phyloP scores from a whole-genome alignment of 2,329 filamentous ascomycete genomes.

The Diaporthe citrichinensis region DNA sequence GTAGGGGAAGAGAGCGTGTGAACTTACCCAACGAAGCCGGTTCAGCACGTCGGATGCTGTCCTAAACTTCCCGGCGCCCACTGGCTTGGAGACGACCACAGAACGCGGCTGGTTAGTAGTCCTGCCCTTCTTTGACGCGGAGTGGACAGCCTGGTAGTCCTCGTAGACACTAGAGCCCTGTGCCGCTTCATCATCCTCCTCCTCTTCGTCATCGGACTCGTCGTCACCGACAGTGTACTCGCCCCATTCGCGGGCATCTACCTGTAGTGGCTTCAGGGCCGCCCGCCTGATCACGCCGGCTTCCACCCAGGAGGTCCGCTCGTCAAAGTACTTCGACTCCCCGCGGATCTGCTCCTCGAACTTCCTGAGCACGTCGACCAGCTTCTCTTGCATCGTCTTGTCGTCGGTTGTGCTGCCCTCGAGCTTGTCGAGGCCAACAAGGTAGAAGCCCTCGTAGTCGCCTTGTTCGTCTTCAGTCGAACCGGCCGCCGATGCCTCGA shows the following conservation, averaged over 20 bases:
- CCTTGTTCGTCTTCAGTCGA: slow-evolving; percentile 49
- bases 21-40: slow-evolving; percentile 71
- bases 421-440: slow-evolving; percentile 67
- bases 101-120: slow-evolving; percentile 41
- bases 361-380: slow-evolving; percentile 60
- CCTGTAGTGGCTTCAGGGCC: slow-evolving; percentile 58
- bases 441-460: slow-evolving; percentile 73
- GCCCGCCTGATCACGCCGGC: slow-evolving; percentile 54
- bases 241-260: slow-evolving; percentile 66
- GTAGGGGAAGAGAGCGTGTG: neutral
- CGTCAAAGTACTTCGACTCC: slow-evolving; percentile 64
- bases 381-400: slow-evolving; percentile 56
- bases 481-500: slow-evolving; percentile 50
- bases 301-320: slow-evolving; percentile 63
- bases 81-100: slow-evolving; percentile 45
- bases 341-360: slow-evolving; percentile 64
- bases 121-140: slow-evolving; percentile 42
- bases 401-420: slow-evolving; percentile 52
- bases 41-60: slow-evolving; percentile 71
- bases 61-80: slow-evolving; percentile 63
- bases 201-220: slow-evolving; percentile 58
- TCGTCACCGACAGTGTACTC: slow-evolving; percentile 58
- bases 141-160: slow-evolving; percentile 28
- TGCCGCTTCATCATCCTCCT: slow-evolving; percentile 52
- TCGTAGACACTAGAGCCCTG: slow-evolving; percentile 20